Base-by-base conservation (phyloP, 768 basidiomycete species). In the Suillus subluteus region DNA sequence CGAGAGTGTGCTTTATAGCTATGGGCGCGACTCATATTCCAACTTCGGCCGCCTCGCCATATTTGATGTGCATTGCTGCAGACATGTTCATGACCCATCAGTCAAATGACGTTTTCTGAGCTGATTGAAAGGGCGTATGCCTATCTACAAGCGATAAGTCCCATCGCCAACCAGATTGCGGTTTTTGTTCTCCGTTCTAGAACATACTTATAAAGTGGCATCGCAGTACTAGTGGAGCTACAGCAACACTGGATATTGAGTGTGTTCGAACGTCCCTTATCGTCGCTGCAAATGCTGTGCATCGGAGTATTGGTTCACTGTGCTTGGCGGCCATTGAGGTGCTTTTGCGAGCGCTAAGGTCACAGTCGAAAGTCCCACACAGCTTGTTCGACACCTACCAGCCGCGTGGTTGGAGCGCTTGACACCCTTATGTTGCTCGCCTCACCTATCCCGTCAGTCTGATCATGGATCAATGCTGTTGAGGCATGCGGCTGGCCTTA, bases 361-460 rank as follows among this genome's bases (percentile, higher is more conserved):
- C 30, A 61, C 6, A 30, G 16, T 43, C 21, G 26, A 30, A 61
- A 41, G 41, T 61, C 26, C n/a, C 26, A 41, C 41, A 61, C 43
- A 43, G 59, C 59, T 30, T 43, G 6, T 18, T 43, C 12, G 9
- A 37, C 55, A 38, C 35, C 11, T 56, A 35, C 21, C 12, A 21
- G 55, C 55, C 55, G 55, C 55, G 55, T 61, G 40, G 18, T 43
- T 43, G 41, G 59, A 58, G 41, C 59, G 41, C 41, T 41, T 4
- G 58, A 26, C 58, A 12, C 41, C 26, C 59, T 21, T 61, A 21
- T 4, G 11, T 61, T n/a, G 21, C 6, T 43, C 18, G 59, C 59
- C 59, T 61, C 59, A 13, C 59, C 41, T 43, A 21, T 61, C 18
- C 41, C 59, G 18, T 21, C 41, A 43, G 41, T 2, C 6, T 40